A percentile compares a stretch with the other conserved stretches of the same genome.
phyloP scores from a whole-genome alignment of 108 stramenopile genomes.

The Skeletonema menzelii region DNA sequence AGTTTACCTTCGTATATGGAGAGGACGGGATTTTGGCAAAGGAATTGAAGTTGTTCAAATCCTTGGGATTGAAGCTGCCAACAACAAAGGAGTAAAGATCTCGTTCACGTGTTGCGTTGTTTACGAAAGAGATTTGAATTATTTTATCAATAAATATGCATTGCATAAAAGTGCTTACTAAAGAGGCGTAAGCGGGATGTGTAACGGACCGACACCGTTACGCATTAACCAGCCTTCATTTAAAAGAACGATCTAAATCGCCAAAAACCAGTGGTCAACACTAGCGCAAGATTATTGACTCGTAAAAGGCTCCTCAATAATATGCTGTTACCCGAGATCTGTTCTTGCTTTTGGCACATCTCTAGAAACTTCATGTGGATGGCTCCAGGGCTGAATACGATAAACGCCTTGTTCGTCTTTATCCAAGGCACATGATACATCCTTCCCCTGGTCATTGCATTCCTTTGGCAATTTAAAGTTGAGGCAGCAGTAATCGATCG shows the following conservation, averaged over 20 bases:
- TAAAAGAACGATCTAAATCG: no score
- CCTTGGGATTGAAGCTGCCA: conserved; percentile 22
- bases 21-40: conserved; percentile 41
- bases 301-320: no score
- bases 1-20: conserved; percentile 42
- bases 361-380: not conserved
- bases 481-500: conserved; percentile 42
- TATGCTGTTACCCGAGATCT: not conserved
- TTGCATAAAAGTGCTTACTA: no score
- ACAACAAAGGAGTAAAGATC: not conserved
- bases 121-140: no score
- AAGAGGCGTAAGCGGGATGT: no score
- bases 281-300: no score
- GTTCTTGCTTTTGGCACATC: not conserved
- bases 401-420: not conserved
- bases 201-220: no score
- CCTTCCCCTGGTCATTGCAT: conserved; percentile 14
- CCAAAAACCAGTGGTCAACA: no score
- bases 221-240: no score
- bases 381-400: not conserved
- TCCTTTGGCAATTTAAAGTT: conserved; percentile 37
- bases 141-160: no score
- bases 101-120: not conserved
- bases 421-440: not conserved
- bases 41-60: conserved; percentile 38